phyloP scores from a whole-genome alignment of 2,329 filamentous ascomycete genomes.

The Alternaria infectoria region DNA sequence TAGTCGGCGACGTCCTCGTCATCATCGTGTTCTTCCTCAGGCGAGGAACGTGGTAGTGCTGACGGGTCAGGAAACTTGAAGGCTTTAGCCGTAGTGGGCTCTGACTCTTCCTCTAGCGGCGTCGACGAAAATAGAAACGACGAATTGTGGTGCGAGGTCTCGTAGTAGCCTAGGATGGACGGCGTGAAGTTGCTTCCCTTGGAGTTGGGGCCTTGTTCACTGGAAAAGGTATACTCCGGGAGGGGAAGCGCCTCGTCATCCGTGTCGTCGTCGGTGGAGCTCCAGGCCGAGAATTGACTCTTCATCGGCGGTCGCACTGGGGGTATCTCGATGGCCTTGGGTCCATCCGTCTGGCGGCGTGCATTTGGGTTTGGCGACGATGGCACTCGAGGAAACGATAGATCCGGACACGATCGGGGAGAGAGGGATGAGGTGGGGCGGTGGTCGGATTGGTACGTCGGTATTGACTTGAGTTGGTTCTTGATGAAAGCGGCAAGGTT shows the following conservation, averaged over 20 bases:
- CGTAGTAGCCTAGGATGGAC: constrained; percentile 42
- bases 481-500: constrained; percentile 47
- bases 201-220: constrained; percentile 3
- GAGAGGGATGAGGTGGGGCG: constrained; percentile 28
- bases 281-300: constrained; percentile 48
- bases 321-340: constrained; percentile 38
- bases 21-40: constrained; percentile 20
- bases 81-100: constrained; percentile 26
- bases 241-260: constrained; percentile 33
- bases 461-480: constrained; percentile 42
- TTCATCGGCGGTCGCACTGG: constrained; percentile 39
- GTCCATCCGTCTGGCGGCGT: constrained; percentile 27
- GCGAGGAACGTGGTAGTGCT: constrained; percentile 14
- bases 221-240: constrained; percentile 15
- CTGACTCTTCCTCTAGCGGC: constrained; percentile 30
- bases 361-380: constrained; percentile 26
- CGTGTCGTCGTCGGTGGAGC: constrained; percentile 43
- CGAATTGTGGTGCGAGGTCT: constrained; percentile 21
- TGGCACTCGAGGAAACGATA: constrained; percentile 30
- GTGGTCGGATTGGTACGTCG: constrained; percentile 32
- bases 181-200: constrained; percentile 33
- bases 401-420: constrained; percentile 41
- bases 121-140: constrained; percentile 44
- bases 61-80: constrained; percentile 30
- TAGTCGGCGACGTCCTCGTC: constrained; percentile 12